phyloP scores from a whole-genome alignment of 179 eudicot genomes.

The Beta lomatogona region DNA sequence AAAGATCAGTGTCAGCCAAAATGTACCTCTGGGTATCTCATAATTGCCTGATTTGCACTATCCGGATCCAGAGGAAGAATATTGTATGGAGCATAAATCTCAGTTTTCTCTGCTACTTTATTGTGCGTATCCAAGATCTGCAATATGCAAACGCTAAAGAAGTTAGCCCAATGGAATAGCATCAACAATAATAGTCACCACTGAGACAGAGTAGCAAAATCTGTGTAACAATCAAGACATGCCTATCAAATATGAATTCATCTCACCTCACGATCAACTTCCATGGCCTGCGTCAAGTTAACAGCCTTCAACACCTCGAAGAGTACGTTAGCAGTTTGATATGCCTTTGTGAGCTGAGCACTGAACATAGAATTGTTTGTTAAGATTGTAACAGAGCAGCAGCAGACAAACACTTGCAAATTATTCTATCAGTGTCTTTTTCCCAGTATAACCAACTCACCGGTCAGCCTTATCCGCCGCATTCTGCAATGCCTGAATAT shows the following conservation, averaged over 20 bases:
- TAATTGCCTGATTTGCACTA: conserved; percentile 94
- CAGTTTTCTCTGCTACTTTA: conserved; percentile 95
- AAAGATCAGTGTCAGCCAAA: background rate
- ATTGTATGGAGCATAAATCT: conserved; percentile 85
- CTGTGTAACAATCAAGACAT: background rate
- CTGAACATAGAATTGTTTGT: conserved; percentile 47
- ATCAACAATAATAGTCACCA: background rate
- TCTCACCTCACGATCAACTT: conserved; percentile 92
- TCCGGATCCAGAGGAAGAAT: conserved; percentile 99
- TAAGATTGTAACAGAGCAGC: conserved; percentile 12
- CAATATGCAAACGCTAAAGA: conserved; percentile 7
- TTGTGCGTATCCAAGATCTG: conserved; percentile 96
- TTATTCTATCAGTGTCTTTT: background rate
- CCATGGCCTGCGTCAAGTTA: conserved; percentile 84
- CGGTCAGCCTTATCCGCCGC: conserved; percentile 99
- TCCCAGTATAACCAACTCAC: conserved; percentile 41
- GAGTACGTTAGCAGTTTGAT: conserved; percentile 98
- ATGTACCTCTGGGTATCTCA: conserved; percentile 92
- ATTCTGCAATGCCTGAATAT: conserved; percentile 95
- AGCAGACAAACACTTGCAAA: background rate
- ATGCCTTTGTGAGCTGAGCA: conserved; percentile 98
- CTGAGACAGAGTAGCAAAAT: background rate
- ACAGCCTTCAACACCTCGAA: conserved; percentile 99
- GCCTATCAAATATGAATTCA: conserved; percentile 8
- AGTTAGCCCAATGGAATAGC: background rate